Conservation (phyloP, 768 basidiomycete genomes). For the Lactarius deliciosus region DNA sequence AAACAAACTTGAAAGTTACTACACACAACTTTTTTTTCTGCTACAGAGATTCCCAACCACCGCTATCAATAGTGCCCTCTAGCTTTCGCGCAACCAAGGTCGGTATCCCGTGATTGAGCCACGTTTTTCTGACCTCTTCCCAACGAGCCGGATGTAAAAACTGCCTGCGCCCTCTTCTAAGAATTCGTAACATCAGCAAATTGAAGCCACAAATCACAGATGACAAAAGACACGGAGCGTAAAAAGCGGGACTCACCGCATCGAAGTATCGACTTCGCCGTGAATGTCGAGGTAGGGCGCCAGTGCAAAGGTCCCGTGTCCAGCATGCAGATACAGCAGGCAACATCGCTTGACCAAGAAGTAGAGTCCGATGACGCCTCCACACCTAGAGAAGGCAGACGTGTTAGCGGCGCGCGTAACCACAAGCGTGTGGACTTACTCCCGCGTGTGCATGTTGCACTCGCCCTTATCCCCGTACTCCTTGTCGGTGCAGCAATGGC, state of each 20-base stretch:
- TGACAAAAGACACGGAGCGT: slow-evolving; percentile 3
- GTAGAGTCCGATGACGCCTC: slow-evolving; percentile 84
- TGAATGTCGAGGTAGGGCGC: slow-evolving; percentile 94
- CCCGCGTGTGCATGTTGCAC: slow-evolving; percentile 93
- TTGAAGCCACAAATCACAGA: background rate
- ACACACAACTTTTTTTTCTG: background rate
- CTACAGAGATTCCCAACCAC: slow-evolving; percentile 91
- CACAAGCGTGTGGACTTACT: slow-evolving; percentile 39
- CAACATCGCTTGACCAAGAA: slow-evolving; percentile 91
- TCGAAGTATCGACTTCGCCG: slow-evolving; percentile 88
- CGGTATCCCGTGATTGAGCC: slow-evolving; percentile 89
- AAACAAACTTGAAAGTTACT: background rate
- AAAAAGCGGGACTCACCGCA: slow-evolving; percentile 62
- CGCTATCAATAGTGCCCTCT: slow-evolving; percentile 82
- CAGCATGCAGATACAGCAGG: slow-evolving; percentile 84
- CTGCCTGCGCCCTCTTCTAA: slow-evolving; percentile 84
- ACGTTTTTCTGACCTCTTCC: slow-evolving; percentile 89
- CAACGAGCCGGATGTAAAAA: slow-evolving; percentile 80
- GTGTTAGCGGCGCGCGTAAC: background rate
- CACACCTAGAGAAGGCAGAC: slow-evolving; percentile 57
- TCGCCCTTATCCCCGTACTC: slow-evolving; percentile 72
- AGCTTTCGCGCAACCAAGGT: slow-evolving; percentile 86
- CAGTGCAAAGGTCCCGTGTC: slow-evolving; percentile 82
- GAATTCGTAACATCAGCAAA: slow-evolving; percentile 17
- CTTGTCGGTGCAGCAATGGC: slow-evolving; percentile 85